Conservation (phyloP, 2,329 filamentous ascomycete species). For the Penicillium expansum region DNA sequence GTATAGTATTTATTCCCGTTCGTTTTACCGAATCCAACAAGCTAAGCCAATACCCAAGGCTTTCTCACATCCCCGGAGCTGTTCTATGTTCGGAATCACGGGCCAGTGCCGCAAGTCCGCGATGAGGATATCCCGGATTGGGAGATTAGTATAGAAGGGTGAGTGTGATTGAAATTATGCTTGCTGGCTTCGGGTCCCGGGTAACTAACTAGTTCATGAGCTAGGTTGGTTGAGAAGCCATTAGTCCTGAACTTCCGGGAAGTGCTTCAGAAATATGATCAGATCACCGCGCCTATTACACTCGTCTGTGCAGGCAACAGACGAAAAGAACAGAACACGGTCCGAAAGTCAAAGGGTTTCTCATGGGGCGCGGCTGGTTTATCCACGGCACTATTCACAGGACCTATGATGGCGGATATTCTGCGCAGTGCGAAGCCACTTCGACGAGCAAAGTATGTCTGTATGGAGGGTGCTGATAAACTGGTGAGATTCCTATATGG, state of each 20-base stretch:
- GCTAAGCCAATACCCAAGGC: constrained; percentile 46
- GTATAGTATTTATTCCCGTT: constrained; percentile 27
- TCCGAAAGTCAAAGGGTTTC: constrained; percentile 88
- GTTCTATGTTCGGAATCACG: constrained; percentile 91
- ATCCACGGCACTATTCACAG: constrained; percentile 85
- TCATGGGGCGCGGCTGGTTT: constrained; percentile 88
- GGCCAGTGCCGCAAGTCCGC: constrained; percentile 70
- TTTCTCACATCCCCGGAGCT: constrained; percentile 85
- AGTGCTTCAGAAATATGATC: constrained; percentile 70
- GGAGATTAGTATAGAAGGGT: constrained; percentile 79
- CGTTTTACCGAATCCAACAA: background rate
- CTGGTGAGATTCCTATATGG: constrained; percentile 47
- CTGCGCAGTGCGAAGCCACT: constrained; percentile 65
- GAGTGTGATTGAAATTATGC: background rate
- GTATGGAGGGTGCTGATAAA: constrained; percentile 87
- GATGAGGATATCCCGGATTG: constrained; percentile 73
- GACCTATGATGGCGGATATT: constrained; percentile 70
- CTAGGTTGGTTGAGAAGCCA: constrained; percentile 71
- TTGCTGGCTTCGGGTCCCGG: background rate
- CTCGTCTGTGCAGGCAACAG: constrained; percentile 90
- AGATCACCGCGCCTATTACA: constrained; percentile 81
- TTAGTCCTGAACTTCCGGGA: constrained; percentile 69
- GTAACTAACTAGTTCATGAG: constrained; percentile 16
- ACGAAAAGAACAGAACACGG: constrained; percentile 87
- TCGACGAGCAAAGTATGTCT: constrained; percentile 74